These are phyloP conservation scores for Deinandra increscens DNA, from an alignment of 129 eudicot genomes.

Conservation along the genomic window DNA sequence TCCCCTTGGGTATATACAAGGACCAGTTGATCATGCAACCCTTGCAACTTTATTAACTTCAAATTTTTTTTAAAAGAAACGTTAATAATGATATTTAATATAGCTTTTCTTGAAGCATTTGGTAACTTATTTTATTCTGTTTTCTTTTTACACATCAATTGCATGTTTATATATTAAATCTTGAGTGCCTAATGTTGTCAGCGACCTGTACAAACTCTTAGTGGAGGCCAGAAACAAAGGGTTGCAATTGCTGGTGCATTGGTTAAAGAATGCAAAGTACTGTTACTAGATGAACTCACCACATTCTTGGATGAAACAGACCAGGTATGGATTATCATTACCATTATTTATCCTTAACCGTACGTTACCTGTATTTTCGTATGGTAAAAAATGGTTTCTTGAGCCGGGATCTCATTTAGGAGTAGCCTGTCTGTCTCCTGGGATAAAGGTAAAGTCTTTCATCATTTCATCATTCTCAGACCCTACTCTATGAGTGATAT, in stretches of 20 bases:
- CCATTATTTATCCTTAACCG: too few relatives aligned
- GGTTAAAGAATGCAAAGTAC: slow-evolving; percentile 73
- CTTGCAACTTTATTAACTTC: background rate
- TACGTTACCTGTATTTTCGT: too few relatives aligned
- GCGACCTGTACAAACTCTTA: slow-evolving; percentile 92
- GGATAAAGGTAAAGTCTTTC: too few relatives aligned
- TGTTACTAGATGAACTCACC: slow-evolving; percentile 91
- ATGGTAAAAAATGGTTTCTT: too few relatives aligned
- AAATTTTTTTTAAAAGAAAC: background rate
- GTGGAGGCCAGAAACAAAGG: slow-evolving; percentile 97
- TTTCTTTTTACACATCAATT: background rate
- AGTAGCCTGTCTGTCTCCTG: too few relatives aligned
- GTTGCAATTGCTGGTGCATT: slow-evolving; percentile 96
- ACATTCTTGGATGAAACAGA: slow-evolving; percentile 88
- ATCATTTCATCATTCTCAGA: too few relatives aligned
- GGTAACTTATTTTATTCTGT: background rate
- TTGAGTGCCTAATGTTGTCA: slow-evolving; percentile 14
- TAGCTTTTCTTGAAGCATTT: background rate
- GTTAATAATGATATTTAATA: background rate
- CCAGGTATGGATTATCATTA: slow-evolving; percentile 51
- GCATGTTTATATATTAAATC: background rate
- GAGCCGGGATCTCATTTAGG: too few relatives aligned
- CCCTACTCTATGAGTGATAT: background rate
- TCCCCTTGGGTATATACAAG: too few relatives aligned
- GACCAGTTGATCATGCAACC: too few relatives aligned